phyloP scores from a whole-genome alignment of 306 rosid genomes.

The Arachis hypogaea region DNA sequence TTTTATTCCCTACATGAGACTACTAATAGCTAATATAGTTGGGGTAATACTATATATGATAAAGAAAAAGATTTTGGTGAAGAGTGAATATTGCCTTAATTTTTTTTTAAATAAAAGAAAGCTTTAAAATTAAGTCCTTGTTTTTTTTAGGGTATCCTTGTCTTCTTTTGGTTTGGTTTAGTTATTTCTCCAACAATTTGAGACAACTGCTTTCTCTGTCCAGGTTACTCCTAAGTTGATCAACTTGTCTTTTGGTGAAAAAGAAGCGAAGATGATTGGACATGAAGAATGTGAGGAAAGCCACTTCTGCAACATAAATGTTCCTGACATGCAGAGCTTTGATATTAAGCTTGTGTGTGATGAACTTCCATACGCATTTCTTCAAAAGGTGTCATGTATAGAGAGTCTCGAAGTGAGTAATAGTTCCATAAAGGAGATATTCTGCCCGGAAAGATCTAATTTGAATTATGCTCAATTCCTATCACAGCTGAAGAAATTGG shows the following conservation, averaged over 20 bases:
- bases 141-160: too few species aligned
- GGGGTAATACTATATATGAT: too few species aligned
- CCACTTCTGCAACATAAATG: not conserved
- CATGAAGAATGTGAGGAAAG: not conserved
- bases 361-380: constrained; percentile 3
- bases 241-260: not conserved
- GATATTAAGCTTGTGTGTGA: not conserved
- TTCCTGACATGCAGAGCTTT: not conserved
- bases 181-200: not conserved
- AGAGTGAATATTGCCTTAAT: too few species aligned
- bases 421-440: constrained; percentile 18
- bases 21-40: too few species aligned
- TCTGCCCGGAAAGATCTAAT: not conserved
- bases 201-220: not conserved
- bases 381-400: constrained; percentile 5
- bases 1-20: too few species aligned
- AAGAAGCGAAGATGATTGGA: not conserved
- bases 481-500: not conserved
- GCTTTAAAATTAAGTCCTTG: too few species aligned
- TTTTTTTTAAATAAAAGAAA: too few species aligned
- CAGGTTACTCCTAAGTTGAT: not conserved
- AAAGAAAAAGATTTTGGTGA: too few species aligned
- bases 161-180: too few species aligned
- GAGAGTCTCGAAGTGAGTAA: not conserved
- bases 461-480: not conserved